Conservation (phyloP, 2,329 filamentous ascomycete species). For the Cladosporium sp. region DNA sequence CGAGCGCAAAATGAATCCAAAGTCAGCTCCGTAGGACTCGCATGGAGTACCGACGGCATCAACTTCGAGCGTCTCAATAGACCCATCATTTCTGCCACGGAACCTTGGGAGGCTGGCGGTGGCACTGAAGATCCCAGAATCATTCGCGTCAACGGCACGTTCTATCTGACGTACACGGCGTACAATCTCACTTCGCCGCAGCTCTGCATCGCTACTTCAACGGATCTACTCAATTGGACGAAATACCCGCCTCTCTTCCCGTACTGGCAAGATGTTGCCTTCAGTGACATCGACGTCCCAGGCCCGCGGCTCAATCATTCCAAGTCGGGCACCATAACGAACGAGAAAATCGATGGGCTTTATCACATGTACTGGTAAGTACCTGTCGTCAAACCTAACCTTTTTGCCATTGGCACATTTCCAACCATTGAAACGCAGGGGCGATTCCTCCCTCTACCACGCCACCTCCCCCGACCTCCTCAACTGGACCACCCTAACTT, state of each 20-base stretch:
- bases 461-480: constrained; percentile 30
- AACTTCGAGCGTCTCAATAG: constrained; percentile 32
- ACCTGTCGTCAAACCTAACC: too few relatives aligned
- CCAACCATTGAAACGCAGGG: too few relatives aligned
- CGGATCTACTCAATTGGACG: constrained; percentile 34
- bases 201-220: constrained; percentile 35
- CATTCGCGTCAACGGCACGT: constrained; percentile 33
- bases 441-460: constrained; percentile 31
- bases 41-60: constrained; percentile 35
- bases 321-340: constrained; percentile 29
- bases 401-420: too few relatives aligned
- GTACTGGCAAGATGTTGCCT: constrained; percentile 23
- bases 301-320: constrained; percentile 18
- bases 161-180: constrained; percentile 37
- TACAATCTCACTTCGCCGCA: constrained; percentile 30
- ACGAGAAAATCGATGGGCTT: constrained; percentile 28
- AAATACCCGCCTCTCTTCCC: constrained; percentile 31
- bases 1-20: constrained; percentile 33
- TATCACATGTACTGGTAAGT: constrained; percentile 37
- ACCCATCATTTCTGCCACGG: constrained; percentile 31
- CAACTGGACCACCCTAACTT: constrained; percentile 26
- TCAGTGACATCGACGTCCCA: constrained; percentile 19
- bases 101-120: constrained; percentile 31
- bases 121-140: constrained; percentile 36
- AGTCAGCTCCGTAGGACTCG: constrained; percentile 33